phyloP scores from a whole-genome alignment of 1,284 basidiomycete genomes.

The Puccinia coronata region DNA sequence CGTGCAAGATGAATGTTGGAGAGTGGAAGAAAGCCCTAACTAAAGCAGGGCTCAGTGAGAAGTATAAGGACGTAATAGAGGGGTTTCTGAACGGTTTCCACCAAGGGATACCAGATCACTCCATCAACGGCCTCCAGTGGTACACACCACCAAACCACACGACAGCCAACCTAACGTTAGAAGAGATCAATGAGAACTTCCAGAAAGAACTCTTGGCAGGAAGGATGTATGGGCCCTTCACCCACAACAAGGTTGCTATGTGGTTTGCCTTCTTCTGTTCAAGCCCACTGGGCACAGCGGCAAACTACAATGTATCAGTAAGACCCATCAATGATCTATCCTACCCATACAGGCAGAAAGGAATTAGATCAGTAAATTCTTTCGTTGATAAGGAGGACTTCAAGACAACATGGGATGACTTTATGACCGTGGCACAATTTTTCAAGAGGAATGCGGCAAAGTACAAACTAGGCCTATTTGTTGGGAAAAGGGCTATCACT shows the following conservation, averaged over 20 bases:
- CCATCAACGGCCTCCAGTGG: not conserved
- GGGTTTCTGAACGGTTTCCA: not conserved
- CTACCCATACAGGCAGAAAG: not conserved
- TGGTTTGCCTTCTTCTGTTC: not conserved
- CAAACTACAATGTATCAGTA: not conserved
- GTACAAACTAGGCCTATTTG: not conserved
- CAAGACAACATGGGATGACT: constrained; percentile 23
- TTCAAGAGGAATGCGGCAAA: not conserved
- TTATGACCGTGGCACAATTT: not conserved
- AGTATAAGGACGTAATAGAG: not conserved
- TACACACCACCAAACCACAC: not conserved
- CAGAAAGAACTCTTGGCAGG: not conserved
- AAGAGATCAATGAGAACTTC: no score
- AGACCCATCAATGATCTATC: constrained; percentile 15
- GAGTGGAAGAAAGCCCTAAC: not conserved
- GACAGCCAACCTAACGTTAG: not conserved
- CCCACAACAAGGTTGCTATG: not conserved
- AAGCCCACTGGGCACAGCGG: not conserved
- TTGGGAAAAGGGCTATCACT: not conserved
- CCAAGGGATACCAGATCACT: not conserved
- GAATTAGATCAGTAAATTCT: constrained; percentile 1
- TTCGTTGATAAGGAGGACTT: not conserved
- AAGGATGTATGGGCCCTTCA: constrained; percentile 10
- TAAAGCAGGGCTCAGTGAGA: not conserved
- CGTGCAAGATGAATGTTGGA: no score